These are phyloP conservation scores for Asclepias syriaca DNA, from an alignment of 257 asterid genomes.

Conservation along the genomic window DNA sequence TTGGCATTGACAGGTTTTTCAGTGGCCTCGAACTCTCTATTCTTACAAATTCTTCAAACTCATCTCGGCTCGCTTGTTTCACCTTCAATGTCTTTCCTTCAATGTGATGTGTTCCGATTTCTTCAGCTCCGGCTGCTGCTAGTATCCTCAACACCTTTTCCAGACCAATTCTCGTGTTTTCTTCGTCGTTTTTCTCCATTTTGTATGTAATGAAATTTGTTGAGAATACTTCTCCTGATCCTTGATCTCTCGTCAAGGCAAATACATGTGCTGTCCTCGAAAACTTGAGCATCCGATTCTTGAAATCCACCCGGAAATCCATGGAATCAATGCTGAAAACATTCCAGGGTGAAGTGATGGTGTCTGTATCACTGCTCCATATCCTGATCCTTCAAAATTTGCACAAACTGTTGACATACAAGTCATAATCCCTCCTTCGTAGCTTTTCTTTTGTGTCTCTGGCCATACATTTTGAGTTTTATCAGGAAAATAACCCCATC, in stretches of 20 bases:
- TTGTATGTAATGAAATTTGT: conserved; percentile 40
- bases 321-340: conserved; percentile 61
- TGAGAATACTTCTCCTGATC: conserved; percentile 48
- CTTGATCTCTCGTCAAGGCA: conserved; percentile 63
- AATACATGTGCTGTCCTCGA: conserved; percentile 64
- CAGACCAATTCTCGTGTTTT: conserved; percentile 45
- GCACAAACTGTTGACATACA: conserved; percentile 59
- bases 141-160: conserved; percentile 58
- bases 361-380: conserved; percentile 65
- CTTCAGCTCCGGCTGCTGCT: conserved; percentile 81
- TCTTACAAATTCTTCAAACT: conserved; percentile 53
- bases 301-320: conserved; percentile 66
- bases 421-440: conserved; percentile 71
- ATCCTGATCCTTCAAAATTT: conserved; percentile 42
- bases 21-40: conserved; percentile 55
- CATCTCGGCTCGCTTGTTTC: conserved; percentile 34
- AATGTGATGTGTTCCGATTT: conserved; percentile 66
- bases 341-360: conserved; percentile 82
- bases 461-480: conserved; percentile 45
- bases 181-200: conserved; percentile 37
- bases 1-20: conserved; percentile 34
- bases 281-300: conserved; percentile 48
- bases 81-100: conserved; percentile 48
- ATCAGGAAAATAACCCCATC: conserved; percentile 77
- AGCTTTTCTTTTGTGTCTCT: conserved; percentile 41